Percentiles rank a stretch among this genome's conserved stretches.
Evolutionary conservation across 495 filamentous ascomycete genomes (phyloP).

Genomic region (Margaritispora aquatica): DNA sequence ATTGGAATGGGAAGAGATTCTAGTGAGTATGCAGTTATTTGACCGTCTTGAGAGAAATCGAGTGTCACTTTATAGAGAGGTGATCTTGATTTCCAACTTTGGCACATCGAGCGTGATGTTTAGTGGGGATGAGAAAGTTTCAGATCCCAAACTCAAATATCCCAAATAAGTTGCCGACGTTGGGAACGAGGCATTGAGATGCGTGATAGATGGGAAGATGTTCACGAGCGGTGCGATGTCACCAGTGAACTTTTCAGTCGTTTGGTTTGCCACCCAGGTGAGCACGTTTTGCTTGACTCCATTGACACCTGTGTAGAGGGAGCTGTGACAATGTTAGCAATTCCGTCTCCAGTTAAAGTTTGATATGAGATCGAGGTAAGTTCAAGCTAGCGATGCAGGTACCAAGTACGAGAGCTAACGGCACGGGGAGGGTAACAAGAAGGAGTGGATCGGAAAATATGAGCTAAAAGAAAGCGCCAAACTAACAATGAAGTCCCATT

Average conservation of each 20-base stretch:
- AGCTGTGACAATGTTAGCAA: slow-evolving; percentile 17
- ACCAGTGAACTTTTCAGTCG: not conserved
- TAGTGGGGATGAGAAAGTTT: slow-evolving; percentile 24
- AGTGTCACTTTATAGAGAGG: no score
- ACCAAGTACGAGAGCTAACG: no score
- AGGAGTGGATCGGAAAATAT: no score
- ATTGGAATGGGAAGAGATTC: no score
- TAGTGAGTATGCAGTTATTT: no score
- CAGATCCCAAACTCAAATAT: slow-evolving; percentile 33
- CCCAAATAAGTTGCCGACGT: slow-evolving; percentile 29
- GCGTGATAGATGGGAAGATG: slow-evolving; percentile 25
- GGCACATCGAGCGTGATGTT: slow-evolving; percentile 34
- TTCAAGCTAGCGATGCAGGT: no score
- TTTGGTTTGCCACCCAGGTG: slow-evolving; percentile 28
- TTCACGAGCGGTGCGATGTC: not conserved
- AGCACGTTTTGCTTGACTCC: slow-evolving; percentile 26
- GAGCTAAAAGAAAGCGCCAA: not conserved
- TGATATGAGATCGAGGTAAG: no score
- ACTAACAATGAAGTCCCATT: slow-evolving; percentile 32
- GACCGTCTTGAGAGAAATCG: no score
- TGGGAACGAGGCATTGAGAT: slow-evolving; percentile 21
- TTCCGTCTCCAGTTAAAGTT: no score
- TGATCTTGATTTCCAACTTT: no score
- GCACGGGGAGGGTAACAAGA: no score
- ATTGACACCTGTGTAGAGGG: slow-evolving; percentile 29